Conservation (phyloP, 1,139 yeast genomes). For the Saccharomyces hybrid region DNA sequence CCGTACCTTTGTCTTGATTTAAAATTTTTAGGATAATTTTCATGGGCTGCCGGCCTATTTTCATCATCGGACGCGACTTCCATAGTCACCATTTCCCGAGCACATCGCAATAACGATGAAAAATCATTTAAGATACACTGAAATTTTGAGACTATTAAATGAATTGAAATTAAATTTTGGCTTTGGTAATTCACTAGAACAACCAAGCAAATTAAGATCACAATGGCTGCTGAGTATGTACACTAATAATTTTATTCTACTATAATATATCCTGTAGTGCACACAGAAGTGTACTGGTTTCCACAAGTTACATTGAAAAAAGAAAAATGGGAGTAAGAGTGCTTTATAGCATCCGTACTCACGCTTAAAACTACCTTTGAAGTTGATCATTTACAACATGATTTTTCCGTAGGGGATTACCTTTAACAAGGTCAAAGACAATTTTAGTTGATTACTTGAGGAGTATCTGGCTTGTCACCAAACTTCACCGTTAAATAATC, state of each 20-base stretch:
- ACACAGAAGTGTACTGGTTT: neutral
- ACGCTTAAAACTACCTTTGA: neutral
- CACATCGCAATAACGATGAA: neutral
- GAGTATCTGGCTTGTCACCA: conserved; percentile 1
- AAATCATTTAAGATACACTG: neutral
- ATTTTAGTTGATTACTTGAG: conserved; percentile 9
- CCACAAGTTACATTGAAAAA: conserved; percentile 18
- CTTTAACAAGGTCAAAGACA: conserved; percentile 23
- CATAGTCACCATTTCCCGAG: neutral
- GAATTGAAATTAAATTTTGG: neutral
- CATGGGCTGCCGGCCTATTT: no score
- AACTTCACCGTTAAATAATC: conserved; percentile 16
- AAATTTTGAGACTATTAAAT: neutral
- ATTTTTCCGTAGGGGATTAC: conserved; percentile 27
- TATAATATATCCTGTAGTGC: conserved; percentile 3
- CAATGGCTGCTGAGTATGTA: conserved; percentile 35
- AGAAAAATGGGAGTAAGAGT: neutral
- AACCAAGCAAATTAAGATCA: conserved; percentile 20
- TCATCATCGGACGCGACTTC: neutral
- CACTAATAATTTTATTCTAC: neutral
- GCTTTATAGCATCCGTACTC: neutral
- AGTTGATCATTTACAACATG: neutral
- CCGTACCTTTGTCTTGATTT: neutral
- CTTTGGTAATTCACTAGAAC: neutral
- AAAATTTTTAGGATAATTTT: no score